phyloP scores from a whole-genome alignment of 805 yeast species.

The Candida multigemmis region DNA sequence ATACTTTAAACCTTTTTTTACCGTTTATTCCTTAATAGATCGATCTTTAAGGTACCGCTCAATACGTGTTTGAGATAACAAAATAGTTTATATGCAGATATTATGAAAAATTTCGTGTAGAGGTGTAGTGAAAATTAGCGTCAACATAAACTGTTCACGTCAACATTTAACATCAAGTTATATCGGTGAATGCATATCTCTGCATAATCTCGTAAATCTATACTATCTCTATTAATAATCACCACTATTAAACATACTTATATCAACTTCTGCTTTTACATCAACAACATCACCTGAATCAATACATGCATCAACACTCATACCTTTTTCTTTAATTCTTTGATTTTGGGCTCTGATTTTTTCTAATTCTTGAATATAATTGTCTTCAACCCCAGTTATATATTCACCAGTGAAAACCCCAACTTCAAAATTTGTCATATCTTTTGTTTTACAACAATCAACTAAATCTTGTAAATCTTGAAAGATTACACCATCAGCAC shows the following conservation, averaged over 20 bases:
- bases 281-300: slow-evolving; percentile 42
- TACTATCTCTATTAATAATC: too few species aligned
- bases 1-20: too few species aligned
- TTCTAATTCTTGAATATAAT: slow-evolving; percentile 75
- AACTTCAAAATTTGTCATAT: slow-evolving; percentile 68
- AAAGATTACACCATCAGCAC: slow-evolving; percentile 87
- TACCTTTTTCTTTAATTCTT: slow-evolving; percentile 30
- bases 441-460: slow-evolving; percentile 57
- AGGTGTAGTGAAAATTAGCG: too few species aligned
- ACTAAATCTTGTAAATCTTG: slow-evolving; percentile 79
- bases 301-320: slow-evolving; percentile 32
- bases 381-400: slow-evolving; percentile 88
- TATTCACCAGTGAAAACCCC: slow-evolving; percentile 96
- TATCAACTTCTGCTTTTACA: slow-evolving; percentile 70
- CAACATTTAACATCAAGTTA: too few species aligned
- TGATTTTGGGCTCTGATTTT: slow-evolving; percentile 73
- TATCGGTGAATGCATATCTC: too few species aligned
- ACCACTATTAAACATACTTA: slow-evolving; percentile 49
- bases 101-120: too few species aligned
- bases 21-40: too few species aligned
- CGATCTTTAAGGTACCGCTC: too few species aligned
- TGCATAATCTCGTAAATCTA: too few species aligned
- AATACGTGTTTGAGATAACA: too few species aligned
- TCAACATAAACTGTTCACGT: too few species aligned
- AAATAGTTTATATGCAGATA: too few species aligned